Evolutionary conservation across 177 flowering plant genomes (phyloP).

Genomic region (Vitis hybrid): DNA sequence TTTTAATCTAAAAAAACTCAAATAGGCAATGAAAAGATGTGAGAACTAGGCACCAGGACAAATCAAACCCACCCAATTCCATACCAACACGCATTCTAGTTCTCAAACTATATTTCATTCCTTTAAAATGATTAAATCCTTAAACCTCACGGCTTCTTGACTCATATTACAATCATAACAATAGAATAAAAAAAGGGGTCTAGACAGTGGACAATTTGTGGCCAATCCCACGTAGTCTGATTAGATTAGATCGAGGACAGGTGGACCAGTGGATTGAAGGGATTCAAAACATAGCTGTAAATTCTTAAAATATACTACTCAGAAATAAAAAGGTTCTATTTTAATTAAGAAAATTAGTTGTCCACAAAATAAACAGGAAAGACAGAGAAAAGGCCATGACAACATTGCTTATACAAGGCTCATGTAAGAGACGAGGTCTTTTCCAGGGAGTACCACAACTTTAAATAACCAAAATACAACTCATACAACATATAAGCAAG

Average conservation of each 20-base stretch:
- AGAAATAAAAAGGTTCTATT: not conserved
- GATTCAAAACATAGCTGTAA: not conserved
- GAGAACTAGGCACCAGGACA: not conserved
- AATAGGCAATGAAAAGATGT: conserved; percentile 8
- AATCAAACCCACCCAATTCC: conserved; percentile 7
- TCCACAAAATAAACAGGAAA: not conserved
- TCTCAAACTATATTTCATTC: conserved; percentile 15
- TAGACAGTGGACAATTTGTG: conserved; percentile 5
- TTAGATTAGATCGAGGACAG: conserved; percentile 2
- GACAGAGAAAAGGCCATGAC: conserved; percentile 4
- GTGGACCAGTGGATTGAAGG: not conserved
- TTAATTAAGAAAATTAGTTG: not conserved
- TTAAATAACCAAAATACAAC: not conserved
- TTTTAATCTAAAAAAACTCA: conserved; percentile 17
- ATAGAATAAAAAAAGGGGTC: not conserved
- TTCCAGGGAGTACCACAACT: not conserved
- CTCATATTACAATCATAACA: conserved; percentile 10
- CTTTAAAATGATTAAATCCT: not conserved
- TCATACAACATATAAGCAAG: not conserved
- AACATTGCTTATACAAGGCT: conserved; percentile 3
- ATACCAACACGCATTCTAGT: conserved; percentile 4
- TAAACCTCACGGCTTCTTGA: conserved; percentile 3
- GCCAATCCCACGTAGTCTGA: conserved; percentile 7
- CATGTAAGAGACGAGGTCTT: conserved; percentile 8
- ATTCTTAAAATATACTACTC: too few relatives aligned